These are phyloP conservation scores for Pichia sporocuriosa DNA, from an alignment of 805 yeast species.

Conservation along the genomic window DNA sequence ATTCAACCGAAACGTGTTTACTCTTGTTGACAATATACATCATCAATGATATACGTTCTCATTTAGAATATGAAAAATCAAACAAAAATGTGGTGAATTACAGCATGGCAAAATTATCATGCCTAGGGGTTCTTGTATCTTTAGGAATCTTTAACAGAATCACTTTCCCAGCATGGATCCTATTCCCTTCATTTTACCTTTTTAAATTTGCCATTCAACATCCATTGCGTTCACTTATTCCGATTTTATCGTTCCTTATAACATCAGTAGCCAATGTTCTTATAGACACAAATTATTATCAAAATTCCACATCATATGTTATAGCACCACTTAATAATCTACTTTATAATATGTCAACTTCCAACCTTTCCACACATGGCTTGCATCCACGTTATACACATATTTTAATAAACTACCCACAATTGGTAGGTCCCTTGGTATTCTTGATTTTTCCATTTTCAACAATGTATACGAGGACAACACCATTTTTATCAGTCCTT, in stretches of 20 bases:
- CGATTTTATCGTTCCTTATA: constrained; percentile 32
- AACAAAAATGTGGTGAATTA: not conserved
- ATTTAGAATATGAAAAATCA: too few relatives aligned
- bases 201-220: constrained; percentile 33
- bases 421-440: constrained; percentile 72
- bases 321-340: constrained; percentile 77
- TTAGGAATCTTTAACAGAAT: constrained; percentile 80
- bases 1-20: constrained; percentile 65
- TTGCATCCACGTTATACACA: constrained; percentile 76
- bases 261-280: constrained; percentile 35
- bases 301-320: constrained; percentile 25
- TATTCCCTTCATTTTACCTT: constrained; percentile 51
- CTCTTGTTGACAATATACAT: constrained; percentile 45
- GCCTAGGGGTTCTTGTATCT: constrained; percentile 45
- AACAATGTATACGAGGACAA: constrained; percentile 37
- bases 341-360: constrained; percentile 52
- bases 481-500: constrained; percentile 52
- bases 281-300: constrained; percentile 44
- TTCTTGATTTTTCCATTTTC: constrained; percentile 37
- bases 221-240: constrained; percentile 30
- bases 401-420: constrained; percentile 67
- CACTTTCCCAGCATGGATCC: constrained; percentile 71
- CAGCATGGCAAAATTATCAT: constrained; percentile 16
- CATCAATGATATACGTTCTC: constrained; percentile 31
- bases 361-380: constrained; percentile 73